Conservation (phyloP, 805 yeast species). For the Millerozyma acaciae region DNA sequence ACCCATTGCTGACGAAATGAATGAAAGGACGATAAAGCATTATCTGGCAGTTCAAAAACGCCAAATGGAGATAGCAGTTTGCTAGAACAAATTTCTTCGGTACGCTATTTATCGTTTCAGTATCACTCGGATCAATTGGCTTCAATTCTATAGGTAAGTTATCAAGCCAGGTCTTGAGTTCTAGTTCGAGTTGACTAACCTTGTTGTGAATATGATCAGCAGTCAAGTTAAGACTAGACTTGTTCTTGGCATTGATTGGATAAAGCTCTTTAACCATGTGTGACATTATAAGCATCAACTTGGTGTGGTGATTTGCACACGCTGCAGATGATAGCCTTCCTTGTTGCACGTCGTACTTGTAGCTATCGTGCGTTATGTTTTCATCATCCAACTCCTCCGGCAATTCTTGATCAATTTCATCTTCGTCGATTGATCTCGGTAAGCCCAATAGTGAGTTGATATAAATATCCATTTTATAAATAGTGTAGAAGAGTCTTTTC, state of each 20-base stretch:
- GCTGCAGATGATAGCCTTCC: slow-evolving; percentile 63
- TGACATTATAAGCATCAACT: slow-evolving; percentile 63
- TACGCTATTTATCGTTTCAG: slow-evolving; percentile 14
- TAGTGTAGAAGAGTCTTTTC: slow-evolving; percentile 83
- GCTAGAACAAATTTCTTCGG: slow-evolving; percentile 66
- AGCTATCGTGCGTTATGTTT: slow-evolving; percentile 66
- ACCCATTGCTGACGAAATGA: slow-evolving; percentile 68
- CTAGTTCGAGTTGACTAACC: slow-evolving; percentile 63
- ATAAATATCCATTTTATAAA: slow-evolving; percentile 86
- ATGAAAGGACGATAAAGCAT: slow-evolving; percentile 85
- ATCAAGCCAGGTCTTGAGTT: slow-evolving; percentile 68
- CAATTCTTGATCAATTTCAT: slow-evolving; percentile 82
- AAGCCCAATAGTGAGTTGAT: slow-evolving; percentile 83
- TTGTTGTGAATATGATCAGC: slow-evolving; percentile 37
- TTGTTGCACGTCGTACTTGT: slow-evolving; percentile 45
- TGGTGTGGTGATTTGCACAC: slow-evolving; percentile 83
- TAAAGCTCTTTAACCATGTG: slow-evolving; percentile 70
- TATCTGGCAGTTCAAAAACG: slow-evolving; percentile 73
- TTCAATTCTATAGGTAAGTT: slow-evolving; percentile 65
- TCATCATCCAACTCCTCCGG: slow-evolving; percentile 87
- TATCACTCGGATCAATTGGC: slow-evolving; percentile 59
- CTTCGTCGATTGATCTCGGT: slow-evolving; percentile 71
- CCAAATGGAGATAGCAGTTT: slow-evolving; percentile 66
- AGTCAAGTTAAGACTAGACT: slow-evolving; percentile 9
- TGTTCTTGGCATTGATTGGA: slow-evolving; percentile 53